Evolutionary conservation across 495 filamentous ascomycete genomes (phyloP).

Genomic region (Penicillium egyptiacum): DNA sequence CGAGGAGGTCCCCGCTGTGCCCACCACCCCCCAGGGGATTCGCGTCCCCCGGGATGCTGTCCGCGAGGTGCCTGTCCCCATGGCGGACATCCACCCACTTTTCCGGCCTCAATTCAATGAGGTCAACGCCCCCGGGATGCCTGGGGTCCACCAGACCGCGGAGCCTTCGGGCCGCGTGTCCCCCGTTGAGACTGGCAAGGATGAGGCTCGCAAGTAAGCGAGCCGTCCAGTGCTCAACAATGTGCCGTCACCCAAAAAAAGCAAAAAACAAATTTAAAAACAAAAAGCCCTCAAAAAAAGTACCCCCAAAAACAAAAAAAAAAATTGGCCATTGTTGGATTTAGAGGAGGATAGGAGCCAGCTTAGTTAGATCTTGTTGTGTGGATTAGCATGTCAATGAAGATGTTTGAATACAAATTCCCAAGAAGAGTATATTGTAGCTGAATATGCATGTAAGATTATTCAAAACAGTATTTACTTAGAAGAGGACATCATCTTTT

Average conservation of each 20-base stretch:
- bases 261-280: neutral
- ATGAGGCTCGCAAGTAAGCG: neutral
- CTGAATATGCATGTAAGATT: conserved; percentile 8
- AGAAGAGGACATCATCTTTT: conserved; percentile 54
- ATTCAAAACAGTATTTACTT: conserved; percentile 31
- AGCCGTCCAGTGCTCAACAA: neutral
- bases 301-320: neutral
- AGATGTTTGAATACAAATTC: neutral
- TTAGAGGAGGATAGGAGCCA: neutral
- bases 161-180: neutral
- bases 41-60: neutral
- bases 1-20: conserved; percentile 23
- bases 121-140: neutral
- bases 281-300: neutral
- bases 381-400: conserved; percentile 1
- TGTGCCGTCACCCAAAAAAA: neutral
- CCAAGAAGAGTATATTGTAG: conserved; percentile 4
- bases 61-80: neutral
- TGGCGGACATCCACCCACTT: conserved; percentile 25
- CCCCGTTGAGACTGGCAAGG: neutral
- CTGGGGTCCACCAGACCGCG: neutral
- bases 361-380: neutral
- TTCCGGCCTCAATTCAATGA: conserved; percentile 1
- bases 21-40: conserved; percentile 8
- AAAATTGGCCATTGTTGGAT: neutral